Evolutionary conservation across 352 stramenopile species (phyloP), one percentile per base, ranked within the genome.

Genomic region (Phytophthora sansomeana): DNA sequence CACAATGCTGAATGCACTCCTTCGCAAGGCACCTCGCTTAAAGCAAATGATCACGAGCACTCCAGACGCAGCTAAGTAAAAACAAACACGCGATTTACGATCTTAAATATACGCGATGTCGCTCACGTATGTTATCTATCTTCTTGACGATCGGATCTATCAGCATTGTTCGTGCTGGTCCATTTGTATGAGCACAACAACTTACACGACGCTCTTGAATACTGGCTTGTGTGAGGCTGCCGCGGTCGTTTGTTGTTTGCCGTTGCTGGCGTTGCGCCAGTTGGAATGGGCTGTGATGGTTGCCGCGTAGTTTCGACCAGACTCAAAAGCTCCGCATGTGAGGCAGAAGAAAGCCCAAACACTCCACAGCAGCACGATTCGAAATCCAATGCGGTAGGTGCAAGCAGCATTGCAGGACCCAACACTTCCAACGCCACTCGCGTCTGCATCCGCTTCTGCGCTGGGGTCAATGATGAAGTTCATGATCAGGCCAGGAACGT

Each of bases 401-500:
- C 83, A 95, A 13, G 84, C 86, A 52, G 75, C 76, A 44, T 93
- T 82, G 63, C 84, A 92, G 16, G 67, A 68, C 38, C 48, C 50
- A 8, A 61, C 24, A 42, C 46, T 74, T 26, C 43, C 70, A 3
- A 66, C 38, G 41, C 39, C 58, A 49, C 38, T 63, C 9, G 43
- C 39, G 44, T 76, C 75, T 10, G 47, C 41, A 28, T 68, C 66
- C 3, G 46, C 48, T 38, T 82, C 71, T 35, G 71, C 67, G 21
- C 63, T 68, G 13, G 77, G 61, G 58, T 77, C 72, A 44, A 95
- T 77, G 48, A 95, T 90, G 52, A 92, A 75, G 69, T 90, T 88
- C 86, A 94, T 94, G 59, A 93, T 88, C 33, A 93, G 71, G 0
- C 86, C 86, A 19, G 86, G 86, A 47, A 94, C 72, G 77, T 94